Evolutionary conservation across 257 asterid species (phyloP).

Genomic region (Petunia axillaris): DNA sequence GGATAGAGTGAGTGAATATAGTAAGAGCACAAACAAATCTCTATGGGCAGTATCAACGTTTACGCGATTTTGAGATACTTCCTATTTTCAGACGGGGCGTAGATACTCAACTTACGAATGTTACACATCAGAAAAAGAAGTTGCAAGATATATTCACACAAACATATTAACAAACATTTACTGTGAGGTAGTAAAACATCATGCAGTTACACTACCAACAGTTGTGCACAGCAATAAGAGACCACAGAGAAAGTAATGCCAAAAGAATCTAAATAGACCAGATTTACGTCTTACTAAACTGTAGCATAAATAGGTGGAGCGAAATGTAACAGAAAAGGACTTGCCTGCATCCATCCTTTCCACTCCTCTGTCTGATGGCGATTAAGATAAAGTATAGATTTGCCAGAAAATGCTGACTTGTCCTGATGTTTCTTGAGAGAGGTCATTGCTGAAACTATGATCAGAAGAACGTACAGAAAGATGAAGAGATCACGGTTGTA

Average conservation of each 20-base stretch:
- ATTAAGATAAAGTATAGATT: slow-evolving; percentile 80
- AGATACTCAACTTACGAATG: slow-evolving; percentile 2
- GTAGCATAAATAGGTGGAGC: background rate
- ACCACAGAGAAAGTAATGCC: background rate
- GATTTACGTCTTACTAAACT: background rate
- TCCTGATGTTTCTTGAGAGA: slow-evolving; percentile 88
- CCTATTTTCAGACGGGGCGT: background rate
- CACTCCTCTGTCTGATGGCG: slow-evolving; percentile 98
- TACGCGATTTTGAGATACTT: background rate
- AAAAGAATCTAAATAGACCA: background rate
- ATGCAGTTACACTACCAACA: background rate
- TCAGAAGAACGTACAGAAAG: slow-evolving; percentile 77
- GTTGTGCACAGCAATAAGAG: background rate
- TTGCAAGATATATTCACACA: slow-evolving; percentile 12
- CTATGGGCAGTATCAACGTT: background rate
- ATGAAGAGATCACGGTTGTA: slow-evolving; percentile 93
- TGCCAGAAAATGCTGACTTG: slow-evolving; percentile 89
- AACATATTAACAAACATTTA: slow-evolving; percentile 11
- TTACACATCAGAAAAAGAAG: slow-evolving; percentile 14
- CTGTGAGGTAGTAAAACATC: slow-evolving; percentile 15
- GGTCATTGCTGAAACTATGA: slow-evolving; percentile 82
- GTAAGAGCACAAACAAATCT: background rate
- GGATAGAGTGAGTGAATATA: slow-evolving; percentile 15
- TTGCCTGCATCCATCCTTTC: slow-evolving; percentile 99
- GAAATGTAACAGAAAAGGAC: slow-evolving; percentile 31